Conservation (phyloP, 805 yeast genomes). For the Wickerhamiella qilinensis region DNA sequence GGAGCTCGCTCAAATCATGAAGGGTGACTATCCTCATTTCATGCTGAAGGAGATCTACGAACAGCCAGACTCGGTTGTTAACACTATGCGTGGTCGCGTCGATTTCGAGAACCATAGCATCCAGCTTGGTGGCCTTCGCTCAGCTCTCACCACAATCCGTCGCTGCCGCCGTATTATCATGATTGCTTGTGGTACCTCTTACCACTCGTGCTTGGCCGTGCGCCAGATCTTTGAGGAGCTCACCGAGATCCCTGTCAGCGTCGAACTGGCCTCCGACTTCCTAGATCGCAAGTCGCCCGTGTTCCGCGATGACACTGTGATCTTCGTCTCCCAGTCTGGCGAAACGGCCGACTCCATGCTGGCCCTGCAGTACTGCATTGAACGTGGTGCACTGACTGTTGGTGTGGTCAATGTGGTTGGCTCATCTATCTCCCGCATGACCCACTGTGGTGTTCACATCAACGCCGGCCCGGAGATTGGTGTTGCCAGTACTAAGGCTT, state of each 20-base stretch:
- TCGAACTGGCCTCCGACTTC: conserved; percentile 20
- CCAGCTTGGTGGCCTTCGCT: conserved; percentile 77
- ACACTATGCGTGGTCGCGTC: conserved; percentile 98
- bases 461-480: conserved; percentile 99
- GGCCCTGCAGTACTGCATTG: conserved; percentile 88
- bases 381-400: conserved; percentile 91
- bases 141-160: conserved; percentile 74
- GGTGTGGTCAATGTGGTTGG: conserved; percentile 98
- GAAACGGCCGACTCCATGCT: conserved; percentile 96
- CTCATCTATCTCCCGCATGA: conserved; percentile 87
- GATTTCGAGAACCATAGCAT: conserved; percentile 70
- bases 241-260: conserved; percentile 39
- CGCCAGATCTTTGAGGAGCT: conserved; percentile 92
- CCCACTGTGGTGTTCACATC: conserved; percentile 98
- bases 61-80: conserved; percentile 95
- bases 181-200: conserved; percentile 99
- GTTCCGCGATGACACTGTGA: conserved; percentile 93
- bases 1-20: conserved; percentile 96
- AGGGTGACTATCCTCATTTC: conserved; percentile 88
- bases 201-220: conserved; percentile 95
- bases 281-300: conserved; percentile 93
- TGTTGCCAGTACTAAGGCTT: conserved; percentile 97
- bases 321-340: conserved; percentile 96
- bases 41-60: conserved; percentile 98
- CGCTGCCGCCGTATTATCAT: conserved; percentile 89